phyloP scores from a whole-genome alignment of 306 rosid genomes.

The Abrus pulchellus region DNA sequence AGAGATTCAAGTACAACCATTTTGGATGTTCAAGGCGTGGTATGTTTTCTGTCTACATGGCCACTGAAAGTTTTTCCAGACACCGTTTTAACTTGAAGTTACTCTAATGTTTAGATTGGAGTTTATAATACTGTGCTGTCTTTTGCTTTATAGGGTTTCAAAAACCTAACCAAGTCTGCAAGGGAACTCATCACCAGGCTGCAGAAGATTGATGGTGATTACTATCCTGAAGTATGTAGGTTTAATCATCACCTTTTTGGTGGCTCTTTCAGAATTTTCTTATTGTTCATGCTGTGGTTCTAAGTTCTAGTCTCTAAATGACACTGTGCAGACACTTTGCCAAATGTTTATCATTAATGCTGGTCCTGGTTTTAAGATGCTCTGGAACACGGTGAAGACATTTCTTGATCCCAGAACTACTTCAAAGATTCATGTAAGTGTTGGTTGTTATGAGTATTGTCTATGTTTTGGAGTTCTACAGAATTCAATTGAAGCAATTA shows the following conservation, averaged over 20 bases:
- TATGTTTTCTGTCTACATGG: slow-evolving; percentile 47
- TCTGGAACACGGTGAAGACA: slow-evolving; percentile 82
- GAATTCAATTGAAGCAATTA: slow-evolving; percentile 27
- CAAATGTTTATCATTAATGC: slow-evolving; percentile 91
- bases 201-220: slow-evolving; percentile 88
- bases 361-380: slow-evolving; percentile 90
- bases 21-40: slow-evolving; percentile 94
- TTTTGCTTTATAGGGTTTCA: slow-evolving; percentile 69
- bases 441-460: slow-evolving; percentile 4
- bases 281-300: slow-evolving; percentile 17
- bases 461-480: not conserved
- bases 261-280: slow-evolving; percentile 28
- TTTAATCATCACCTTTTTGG: not conserved
- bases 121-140: slow-evolving; percentile 32
- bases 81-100: slow-evolving; percentile 13
- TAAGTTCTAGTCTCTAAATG: slow-evolving; percentile 35
- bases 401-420: slow-evolving; percentile 89
- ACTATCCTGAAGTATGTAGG: slow-evolving; percentile 91
- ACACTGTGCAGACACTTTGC: slow-evolving; percentile 73
- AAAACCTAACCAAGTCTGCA: slow-evolving; percentile 80
- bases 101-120: not conserved
- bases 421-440: slow-evolving; percentile 85
- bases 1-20: slow-evolving; percentile 85
- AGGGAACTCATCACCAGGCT: slow-evolving; percentile 76
- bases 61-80: slow-evolving; percentile 8